Conservation (phyloP, 2,329 filamentous ascomycete genomes). For the Helicocarpus griseus region DNA sequence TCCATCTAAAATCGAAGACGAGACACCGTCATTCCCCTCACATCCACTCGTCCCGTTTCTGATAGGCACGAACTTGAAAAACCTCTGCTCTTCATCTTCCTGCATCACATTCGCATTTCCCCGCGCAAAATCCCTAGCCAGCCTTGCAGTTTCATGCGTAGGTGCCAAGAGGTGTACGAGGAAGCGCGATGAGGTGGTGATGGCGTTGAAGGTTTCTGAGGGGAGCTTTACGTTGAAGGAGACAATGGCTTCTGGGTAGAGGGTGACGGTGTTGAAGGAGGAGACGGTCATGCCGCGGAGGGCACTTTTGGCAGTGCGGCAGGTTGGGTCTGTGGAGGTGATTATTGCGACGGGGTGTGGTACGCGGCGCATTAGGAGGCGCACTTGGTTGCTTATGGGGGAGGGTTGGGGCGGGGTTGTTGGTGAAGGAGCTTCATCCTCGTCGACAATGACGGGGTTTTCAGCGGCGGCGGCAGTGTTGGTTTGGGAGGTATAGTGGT, state of each 20-base stretch:
- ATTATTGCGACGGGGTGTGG: conserved; percentile 50
- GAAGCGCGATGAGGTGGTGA: conserved; percentile 37
- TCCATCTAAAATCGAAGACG: conserved; percentile 6
- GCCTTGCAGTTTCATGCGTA: conserved; percentile 20
- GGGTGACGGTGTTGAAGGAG: conserved; percentile 50
- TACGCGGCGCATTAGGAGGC: conserved; percentile 43
- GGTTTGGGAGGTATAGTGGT: not conserved
- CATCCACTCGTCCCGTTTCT: not conserved
- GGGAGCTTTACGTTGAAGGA: conserved; percentile 53
- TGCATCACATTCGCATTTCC: conserved; percentile 29
- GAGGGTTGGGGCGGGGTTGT: not conserved
- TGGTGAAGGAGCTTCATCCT: not conserved
- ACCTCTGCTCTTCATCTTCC: conserved; percentile 5
- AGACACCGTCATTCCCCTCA: not conserved
- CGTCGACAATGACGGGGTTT: conserved; percentile 1
- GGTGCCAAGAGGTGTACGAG: conserved; percentile 43
- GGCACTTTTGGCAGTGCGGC: conserved; percentile 14
- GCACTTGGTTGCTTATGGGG: conserved; percentile 22
- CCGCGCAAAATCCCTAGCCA: conserved; percentile 31
- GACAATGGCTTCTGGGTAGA: conserved; percentile 46
- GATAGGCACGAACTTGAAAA: conserved; percentile 10
- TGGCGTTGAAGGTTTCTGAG: conserved; percentile 47
- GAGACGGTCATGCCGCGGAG: conserved; percentile 50
- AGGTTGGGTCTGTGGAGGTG: conserved; percentile 34
- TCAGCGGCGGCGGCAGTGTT: not conserved